Percentiles rank a stretch among this genome's conserved stretches.
These are phyloP conservation scores for Cladophialophora bantiana DNA, from an alignment of 2,329 filamentous ascomycete genomes.

Conservation along the genomic window DNA sequence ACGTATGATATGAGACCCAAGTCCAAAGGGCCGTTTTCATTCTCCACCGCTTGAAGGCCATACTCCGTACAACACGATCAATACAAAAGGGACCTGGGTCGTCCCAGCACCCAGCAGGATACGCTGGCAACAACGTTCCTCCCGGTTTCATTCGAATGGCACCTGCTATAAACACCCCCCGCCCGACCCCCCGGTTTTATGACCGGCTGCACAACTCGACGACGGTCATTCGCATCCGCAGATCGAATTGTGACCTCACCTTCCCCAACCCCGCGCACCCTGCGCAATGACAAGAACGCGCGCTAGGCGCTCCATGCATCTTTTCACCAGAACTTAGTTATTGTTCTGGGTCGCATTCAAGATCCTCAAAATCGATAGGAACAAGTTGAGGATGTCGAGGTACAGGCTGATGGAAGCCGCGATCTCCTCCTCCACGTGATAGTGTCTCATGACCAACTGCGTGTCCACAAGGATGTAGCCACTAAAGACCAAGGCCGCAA, in stretches of 20 bases:
- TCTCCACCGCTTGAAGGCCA: not conserved
- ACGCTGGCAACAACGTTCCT: too few species aligned
- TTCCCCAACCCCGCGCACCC: not conserved
- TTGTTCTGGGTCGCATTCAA: constrained; percentile 88
- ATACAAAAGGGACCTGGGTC: not conserved
- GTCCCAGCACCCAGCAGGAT: not conserved
- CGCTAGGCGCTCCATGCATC: not conserved
- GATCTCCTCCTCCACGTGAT: constrained; percentile 98
- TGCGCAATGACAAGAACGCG: not conserved
- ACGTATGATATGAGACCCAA: not conserved
- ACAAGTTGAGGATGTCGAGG: constrained; percentile 95
- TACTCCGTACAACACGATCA: not conserved
- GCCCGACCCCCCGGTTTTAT: not conserved
- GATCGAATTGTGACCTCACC: not conserved
- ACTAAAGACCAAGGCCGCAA: constrained; percentile 86
- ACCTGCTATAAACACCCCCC: too few species aligned
- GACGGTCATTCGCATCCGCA: not conserved
- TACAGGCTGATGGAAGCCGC: constrained; percentile 94
- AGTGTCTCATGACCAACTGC: constrained; percentile 91
- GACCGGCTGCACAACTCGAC: not conserved
- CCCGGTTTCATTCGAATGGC: not conserved
- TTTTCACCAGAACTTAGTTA: constrained; percentile 65
- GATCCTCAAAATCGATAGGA: constrained; percentile 93
- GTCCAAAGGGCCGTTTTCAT: not conserved
- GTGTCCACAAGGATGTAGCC: constrained; percentile 96